These are phyloP conservation scores for Kalanchoe fedtschenkoi DNA, from an alignment of 164 flowering plant species.

Conservation along the genomic window DNA sequence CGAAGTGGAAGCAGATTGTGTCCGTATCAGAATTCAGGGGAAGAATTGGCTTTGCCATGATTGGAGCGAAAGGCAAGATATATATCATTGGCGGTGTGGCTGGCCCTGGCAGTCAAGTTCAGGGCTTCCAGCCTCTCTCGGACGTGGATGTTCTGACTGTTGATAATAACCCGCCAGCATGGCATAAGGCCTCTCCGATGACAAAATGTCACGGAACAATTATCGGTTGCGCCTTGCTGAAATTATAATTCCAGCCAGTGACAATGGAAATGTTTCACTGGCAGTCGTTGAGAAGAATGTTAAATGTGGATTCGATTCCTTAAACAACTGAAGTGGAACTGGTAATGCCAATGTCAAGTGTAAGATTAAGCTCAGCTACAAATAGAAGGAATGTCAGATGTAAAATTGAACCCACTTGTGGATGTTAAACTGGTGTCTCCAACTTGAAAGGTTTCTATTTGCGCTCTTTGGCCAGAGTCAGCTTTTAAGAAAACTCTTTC, in stretches of 20 bases:
- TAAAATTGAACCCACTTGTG: constrained; percentile 48
- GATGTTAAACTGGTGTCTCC: constrained; percentile 81
- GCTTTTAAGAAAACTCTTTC: constrained; percentile 17
- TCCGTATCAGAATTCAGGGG: constrained; percentile 68
- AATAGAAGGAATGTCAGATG: constrained; percentile 28
- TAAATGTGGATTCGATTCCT: too few species aligned
- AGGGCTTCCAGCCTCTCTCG: constrained; percentile 50
- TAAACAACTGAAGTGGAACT: constrained; percentile 18
- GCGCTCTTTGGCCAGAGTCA: constrained; percentile 44
- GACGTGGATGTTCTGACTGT: constrained; percentile 66
- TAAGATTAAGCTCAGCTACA: constrained; percentile 60
- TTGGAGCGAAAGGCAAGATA: constrained; percentile 54
- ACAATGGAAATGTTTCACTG: constrained; percentile 20
- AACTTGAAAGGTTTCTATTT: constrained; percentile 24
- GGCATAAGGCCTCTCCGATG: constrained; percentile 79
- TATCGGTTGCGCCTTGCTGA: constrained; percentile 68
- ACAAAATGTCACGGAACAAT: constrained; percentile 69
- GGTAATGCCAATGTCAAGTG: constrained; percentile 45
- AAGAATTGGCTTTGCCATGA: constrained; percentile 73
- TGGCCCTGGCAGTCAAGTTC: constrained; percentile 62
- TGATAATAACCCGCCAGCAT: constrained; percentile 52
- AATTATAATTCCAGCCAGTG: constrained; percentile 15
- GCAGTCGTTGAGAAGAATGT: not conserved
- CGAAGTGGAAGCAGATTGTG: constrained; percentile 36
- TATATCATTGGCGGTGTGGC: constrained; percentile 83